A percentile compares a stretch with the other conserved stretches of the same genome.
phyloP scores from a whole-genome alignment of 2,329 filamentous ascomycete genomes.

The Helicocarpus griseus region DNA sequence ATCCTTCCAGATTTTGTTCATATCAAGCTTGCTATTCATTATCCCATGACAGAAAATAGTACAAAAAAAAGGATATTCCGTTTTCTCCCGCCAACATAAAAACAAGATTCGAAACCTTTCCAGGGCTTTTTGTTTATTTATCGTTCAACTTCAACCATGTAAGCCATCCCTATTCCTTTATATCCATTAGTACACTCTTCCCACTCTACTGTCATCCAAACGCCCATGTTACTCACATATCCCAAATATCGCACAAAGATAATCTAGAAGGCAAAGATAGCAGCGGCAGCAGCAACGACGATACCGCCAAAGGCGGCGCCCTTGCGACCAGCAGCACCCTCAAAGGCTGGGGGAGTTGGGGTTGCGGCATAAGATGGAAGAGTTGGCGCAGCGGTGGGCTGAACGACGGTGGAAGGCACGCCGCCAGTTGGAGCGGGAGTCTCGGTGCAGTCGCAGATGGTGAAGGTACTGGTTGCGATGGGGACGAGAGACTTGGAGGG shows the following conservation, averaged over 20 bases:
- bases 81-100: background rate
- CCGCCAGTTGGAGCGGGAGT: constrained; percentile 11
- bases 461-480: constrained; percentile 15
- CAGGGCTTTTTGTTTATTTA: background rate
- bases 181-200: background rate
- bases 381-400: constrained; percentile 7
- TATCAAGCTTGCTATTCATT: background rate
- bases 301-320: constrained; percentile 11
- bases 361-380: constrained; percentile 7
- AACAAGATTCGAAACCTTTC: background rate
- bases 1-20: background rate
- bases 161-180: background rate
- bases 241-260: background rate
- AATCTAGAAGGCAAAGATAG: constrained; percentile 14
- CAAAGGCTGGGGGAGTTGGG: constrained; percentile 8
- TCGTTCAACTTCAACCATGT: background rate
- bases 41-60: background rate
- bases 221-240: background rate
- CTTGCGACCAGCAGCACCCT: constrained; percentile 11
- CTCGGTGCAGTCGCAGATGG: constrained; percentile 16
- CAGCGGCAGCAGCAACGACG: constrained; percentile 10
- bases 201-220: background rate
- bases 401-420: constrained; percentile 11
- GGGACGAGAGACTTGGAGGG: constrained; percentile 8
- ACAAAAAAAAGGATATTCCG: background rate